Conservation (phyloP, 1,139 yeast genomes). For the Geotrichum reessii region DNA sequence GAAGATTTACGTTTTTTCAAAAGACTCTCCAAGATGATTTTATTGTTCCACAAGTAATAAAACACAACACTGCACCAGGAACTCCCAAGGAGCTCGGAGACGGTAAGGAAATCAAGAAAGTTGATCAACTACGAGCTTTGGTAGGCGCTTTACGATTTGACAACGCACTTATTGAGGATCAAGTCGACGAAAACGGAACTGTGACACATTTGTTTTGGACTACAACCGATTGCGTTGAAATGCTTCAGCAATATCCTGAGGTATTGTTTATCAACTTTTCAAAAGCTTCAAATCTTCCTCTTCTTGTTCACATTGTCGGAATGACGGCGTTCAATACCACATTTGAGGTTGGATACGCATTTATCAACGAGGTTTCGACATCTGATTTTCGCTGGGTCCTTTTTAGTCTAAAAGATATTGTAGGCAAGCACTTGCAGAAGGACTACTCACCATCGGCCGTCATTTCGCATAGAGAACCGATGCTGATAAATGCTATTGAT, state of each 20-base stretch:
- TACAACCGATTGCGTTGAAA: conserved; percentile 17
- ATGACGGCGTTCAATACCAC: conserved; percentile 18
- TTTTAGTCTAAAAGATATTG: conserved; percentile 14
- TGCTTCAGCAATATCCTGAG: conserved; percentile 19
- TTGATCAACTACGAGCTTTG: conserved; percentile 13
- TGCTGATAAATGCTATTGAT: conserved; percentile 17
- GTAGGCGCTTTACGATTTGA: conserved; percentile 19
- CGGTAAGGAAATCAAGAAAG: not conserved
- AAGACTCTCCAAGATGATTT: conserved; percentile 13
- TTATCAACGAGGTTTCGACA: conserved; percentile 5
- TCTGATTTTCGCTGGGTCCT: conserved; percentile 18
- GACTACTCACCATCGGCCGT: conserved; percentile 17
- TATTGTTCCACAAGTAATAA: conserved; percentile 1
- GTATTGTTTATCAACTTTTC: conserved; percentile 16
- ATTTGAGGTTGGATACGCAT: conserved; percentile 19
- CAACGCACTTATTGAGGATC: conserved; percentile 18
- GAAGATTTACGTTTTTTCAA: conserved; percentile 16
- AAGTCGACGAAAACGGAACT: conserved; percentile 14
- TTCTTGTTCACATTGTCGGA: conserved; percentile 18
- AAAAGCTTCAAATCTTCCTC: not conserved
- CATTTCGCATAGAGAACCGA: conserved; percentile 15
- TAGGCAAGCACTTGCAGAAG: conserved; percentile 12
- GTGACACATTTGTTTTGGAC: conserved; percentile 19
- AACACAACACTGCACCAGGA: not conserved
- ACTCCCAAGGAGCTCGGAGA: not conserved